Conservation (phyloP, 176 grass and related monocot species). For the Phragmites australis region DNA sequence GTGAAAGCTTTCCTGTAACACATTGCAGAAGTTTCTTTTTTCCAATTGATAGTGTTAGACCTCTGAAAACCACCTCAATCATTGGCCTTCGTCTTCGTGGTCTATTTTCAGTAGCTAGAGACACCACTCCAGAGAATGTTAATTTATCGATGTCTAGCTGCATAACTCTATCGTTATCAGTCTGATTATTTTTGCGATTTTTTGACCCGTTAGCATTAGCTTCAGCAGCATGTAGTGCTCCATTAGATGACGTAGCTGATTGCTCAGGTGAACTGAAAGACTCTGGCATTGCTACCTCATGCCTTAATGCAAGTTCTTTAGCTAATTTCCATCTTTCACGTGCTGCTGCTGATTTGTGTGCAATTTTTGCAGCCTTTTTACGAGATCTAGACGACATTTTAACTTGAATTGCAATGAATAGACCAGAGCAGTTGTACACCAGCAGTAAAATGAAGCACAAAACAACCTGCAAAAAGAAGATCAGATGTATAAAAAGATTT, state of each 20-base stretch:
- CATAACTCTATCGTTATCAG: constrained; percentile 51
- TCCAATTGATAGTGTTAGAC: constrained; percentile 61
- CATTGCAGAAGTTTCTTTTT: constrained; percentile 70
- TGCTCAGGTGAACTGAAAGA: constrained; percentile 31
- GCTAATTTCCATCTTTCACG: constrained; percentile 69
- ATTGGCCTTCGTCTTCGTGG: constrained; percentile 49
- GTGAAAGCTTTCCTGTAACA: constrained; percentile 71
- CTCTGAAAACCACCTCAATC: constrained; percentile 71
- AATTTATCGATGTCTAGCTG: constrained; percentile 46
- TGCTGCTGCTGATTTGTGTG: constrained; percentile 53
- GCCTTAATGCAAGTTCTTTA: constrained; percentile 47
- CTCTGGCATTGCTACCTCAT: constrained; percentile 35
- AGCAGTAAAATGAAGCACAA: constrained; percentile 55
- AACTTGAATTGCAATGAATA: constrained; percentile 49
- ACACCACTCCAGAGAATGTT: constrained; percentile 52
- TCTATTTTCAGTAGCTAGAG: constrained; percentile 49
- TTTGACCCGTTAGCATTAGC: constrained; percentile 34
- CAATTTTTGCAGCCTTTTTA: constrained; percentile 64
- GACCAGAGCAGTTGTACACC: constrained; percentile 70
- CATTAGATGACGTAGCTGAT: constrained; percentile 41
- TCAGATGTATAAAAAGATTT: neutral
- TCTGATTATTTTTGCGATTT: constrained; percentile 43
- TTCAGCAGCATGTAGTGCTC: constrained; percentile 15
- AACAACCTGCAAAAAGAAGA: constrained; percentile 46
- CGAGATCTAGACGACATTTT: constrained; percentile 56